Base-by-base conservation (phyloP, 2,329 filamentous ascomycete genomes). In the Beauveria medogensis region DNA sequence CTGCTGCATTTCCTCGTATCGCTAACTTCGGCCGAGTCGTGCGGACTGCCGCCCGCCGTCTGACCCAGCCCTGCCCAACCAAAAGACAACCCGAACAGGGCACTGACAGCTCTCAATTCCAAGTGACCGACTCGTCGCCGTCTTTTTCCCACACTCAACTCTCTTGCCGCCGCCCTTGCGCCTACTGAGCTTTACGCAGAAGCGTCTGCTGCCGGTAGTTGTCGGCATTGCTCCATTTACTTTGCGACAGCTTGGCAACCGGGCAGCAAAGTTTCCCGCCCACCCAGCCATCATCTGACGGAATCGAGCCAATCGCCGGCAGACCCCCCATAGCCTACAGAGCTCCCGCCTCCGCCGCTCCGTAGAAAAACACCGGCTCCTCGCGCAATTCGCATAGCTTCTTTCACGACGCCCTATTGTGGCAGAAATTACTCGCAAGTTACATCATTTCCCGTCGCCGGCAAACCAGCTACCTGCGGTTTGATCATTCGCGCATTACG, bases 231-330 rank as follows among this genome's bases (percentile, higher is more conserved):
- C n/a, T 16, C 54, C 43, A 20, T 56, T 24, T 24, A 26, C 41
- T 51, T 51, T 41, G 47, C 34, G 20, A 30, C 43, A 41, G 34
- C 28, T 34, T 43, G 47, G 28, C 48, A 51, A 16, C 24, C 20
- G 16, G 18, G 22, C 26, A 40, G 43, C 46, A 50, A 41, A 51
- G 34, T 50, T 37, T 51, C 46, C 34, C 46, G 9, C 34, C 55
- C 46, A 48, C 46, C 55, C 46, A 58, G 30, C 47, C 55, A 56
- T 47, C 54, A 58, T 51, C 55, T 51, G 55, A 58, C 55, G 37
- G 46, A 51, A 58, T 58, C 55, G 55, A 47, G 26, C 55, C 55
- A 58, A 58, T 58, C 55, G 46, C 55, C 46, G 34, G 34, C 20
- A 26, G 14, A 10, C 34, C 16, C 8, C 30, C 37, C 16, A 24